Base-by-base conservation (phyloP, 768 basidiomycete genomes). In the Leccinum pellstonianum region DNA sequence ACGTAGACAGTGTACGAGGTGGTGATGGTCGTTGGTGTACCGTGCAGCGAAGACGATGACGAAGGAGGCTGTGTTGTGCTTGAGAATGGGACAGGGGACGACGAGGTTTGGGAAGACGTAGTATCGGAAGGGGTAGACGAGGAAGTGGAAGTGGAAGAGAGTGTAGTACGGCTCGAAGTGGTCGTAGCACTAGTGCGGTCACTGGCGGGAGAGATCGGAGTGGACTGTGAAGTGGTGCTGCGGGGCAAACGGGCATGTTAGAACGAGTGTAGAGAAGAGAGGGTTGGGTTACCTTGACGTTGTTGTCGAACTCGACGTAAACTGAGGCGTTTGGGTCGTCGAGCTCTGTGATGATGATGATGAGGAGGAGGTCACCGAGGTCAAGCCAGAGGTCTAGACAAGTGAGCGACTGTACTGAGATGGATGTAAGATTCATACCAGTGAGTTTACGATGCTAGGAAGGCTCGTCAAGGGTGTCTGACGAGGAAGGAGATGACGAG, bases 1-100 rank as follows among this genome's bases (percentile, higher is more conserved):
- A 67, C 1, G 5, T 57, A 59, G 29, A 67, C 64, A 27, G 64
- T 68, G 48, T 55, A 69, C 14, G 64, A 23, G 10, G 69, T 64
- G 0, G 65, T 67, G 59, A 74, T 55, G 37, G 57, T 66, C 0
- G 68, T 70, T 15, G 29, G 51, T 0, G 38, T 62, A 15, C 41
- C 54, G 66, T 55, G 5, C 50, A 57, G 46, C 23, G 60, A 10
- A 19, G 38, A 25, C 14, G 62, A 19, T 27, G 21, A 55, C 11
- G 66, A 27, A 14, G 61, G 46, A 10, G 63, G 4, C 0, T 43
- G 12, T 12, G 38, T 1, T 57, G n/a, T 1, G 55, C 25, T 3
- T 38, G 15, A 6, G 54, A 10, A 0, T 21, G 19, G 17, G 10
- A 55, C 56, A 12, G 66, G 38, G 17, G 59, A 46, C 5, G 63